Evolutionary conservation across 768 basidiomycete genomes (phyloP).

Genomic region (Aureoboletus auriporus): DNA sequence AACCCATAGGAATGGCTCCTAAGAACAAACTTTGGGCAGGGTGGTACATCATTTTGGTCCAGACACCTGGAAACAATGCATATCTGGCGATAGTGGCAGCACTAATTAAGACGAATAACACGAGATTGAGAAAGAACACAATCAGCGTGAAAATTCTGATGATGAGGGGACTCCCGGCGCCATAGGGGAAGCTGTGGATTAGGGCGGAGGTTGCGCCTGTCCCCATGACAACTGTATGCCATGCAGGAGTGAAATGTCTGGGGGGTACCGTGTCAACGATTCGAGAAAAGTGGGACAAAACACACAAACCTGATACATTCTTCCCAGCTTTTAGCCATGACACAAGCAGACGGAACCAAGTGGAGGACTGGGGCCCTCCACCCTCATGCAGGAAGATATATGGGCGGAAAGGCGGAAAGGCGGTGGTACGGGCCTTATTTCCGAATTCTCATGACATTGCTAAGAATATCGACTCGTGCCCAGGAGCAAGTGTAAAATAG

Average conservation of each 20-base stretch:
- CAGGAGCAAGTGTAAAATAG: no score
- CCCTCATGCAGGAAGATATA: no score
- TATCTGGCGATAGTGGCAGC: constrained; percentile 38
- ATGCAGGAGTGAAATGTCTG: constrained; percentile 46
- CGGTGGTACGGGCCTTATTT: no score
- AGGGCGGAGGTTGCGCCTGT: constrained; percentile 40
- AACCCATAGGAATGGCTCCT: constrained; percentile 43
- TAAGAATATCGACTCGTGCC: no score
- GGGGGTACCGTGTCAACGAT: not conserved
- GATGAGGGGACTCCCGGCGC: constrained; percentile 26
- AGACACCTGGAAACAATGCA: constrained; percentile 36
- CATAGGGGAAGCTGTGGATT: constrained; percentile 42
- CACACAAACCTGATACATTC: constrained; percentile 32
- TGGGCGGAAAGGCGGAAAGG: no score
- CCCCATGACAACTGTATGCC: constrained; percentile 47
- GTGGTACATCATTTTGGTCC: constrained; percentile 44
- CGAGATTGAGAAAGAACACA: constrained; percentile 38
- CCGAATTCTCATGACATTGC: no score
- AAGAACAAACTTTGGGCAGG: constrained; percentile 44
- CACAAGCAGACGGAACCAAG: no score
- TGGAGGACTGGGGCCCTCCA: no score
- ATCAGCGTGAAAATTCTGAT: constrained; percentile 34
- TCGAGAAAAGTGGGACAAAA: not conserved
- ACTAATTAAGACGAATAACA: constrained; percentile 35
- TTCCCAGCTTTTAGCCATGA: constrained; percentile 24